A percentile compares a stretch with the other conserved stretches of the same genome.
These are phyloP conservation scores for Colletotrichum theobromicola DNA, from an alignment of 2,329 filamentous ascomycete genomes.

Conservation along the genomic window DNA sequence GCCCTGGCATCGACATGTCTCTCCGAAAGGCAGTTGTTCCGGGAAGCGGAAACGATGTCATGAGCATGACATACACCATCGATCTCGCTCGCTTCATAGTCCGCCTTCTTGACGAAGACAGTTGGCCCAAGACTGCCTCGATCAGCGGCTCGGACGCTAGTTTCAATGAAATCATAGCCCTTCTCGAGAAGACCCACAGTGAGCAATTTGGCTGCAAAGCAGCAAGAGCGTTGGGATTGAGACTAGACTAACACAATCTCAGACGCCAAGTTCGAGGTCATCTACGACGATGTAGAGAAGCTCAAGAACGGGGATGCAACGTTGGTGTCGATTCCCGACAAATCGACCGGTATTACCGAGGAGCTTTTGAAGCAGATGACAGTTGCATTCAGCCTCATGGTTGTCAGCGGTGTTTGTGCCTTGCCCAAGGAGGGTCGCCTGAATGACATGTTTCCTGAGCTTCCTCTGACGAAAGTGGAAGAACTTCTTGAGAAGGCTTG, in stretches of 20 bases:
- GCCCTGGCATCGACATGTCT: background rate
- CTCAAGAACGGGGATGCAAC: background rate
- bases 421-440: background rate
- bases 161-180: background rate
- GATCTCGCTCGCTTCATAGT: constrained; percentile 36
- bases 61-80: background rate
- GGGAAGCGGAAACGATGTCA: background rate
- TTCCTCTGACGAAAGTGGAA: background rate
- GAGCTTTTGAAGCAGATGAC: background rate
- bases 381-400: background rate
- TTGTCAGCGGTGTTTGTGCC: background rate
- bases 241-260: background rate
- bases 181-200: background rate
- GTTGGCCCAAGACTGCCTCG: background rate
- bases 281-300: background rate
- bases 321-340: background rate
- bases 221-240: background rate
- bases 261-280: background rate
- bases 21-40: background rate
- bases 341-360: background rate
- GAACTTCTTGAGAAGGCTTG: background rate
- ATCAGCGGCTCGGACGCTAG: background rate
- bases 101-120: constrained; percentile 31
- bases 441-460: background rate
- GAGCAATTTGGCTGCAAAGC: background rate